Base-by-base conservation (phyloP, 768 basidiomycete species). In the Phlebiopsis gigantea region DNA sequence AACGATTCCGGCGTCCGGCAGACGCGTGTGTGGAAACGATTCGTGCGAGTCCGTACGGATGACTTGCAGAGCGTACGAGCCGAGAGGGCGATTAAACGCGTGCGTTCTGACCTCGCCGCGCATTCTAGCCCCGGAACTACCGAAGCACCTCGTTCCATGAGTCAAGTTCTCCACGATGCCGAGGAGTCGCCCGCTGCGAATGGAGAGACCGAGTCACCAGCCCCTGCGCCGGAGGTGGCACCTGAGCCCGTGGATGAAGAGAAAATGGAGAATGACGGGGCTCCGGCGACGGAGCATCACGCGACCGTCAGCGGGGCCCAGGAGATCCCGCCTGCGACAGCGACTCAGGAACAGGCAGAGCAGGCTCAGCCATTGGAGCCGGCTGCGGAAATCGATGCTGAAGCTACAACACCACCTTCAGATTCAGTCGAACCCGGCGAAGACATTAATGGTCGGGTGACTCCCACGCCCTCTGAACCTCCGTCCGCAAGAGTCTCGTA, bases 31-130 rank as follows among this genome's bases (percentile, higher is more conserved):
- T 96, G 93, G 93, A 88, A 87, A 66, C 82, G 87, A 15, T 96
- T 96, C 63, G 87, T 94, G 55, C 77, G 84, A 46, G 90, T 93
- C 7, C 80, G 93, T 55, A 87, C 84, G 2, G 93, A 95, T 65
- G 93, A 96, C 69, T 71, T 95, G 50, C 86, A 94, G 74, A 93
- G 90, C 63, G 85, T 86, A 5, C 83, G 92, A 44, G 84, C 89
- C 41, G 91, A 94, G 73, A 79, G 90, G 61, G 88, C 92, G 4
- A 88, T 94, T 72, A 92, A 93, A 74, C 84, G 90, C 26, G 89
- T 91, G 19, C 77, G 90, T 54, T 91, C 88, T 45, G 93, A 95
- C 72, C 75, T 92, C 21, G 90, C 88, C 9, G 84, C 84, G 10
- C 90, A 93, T 65, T 70, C 77, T 53, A 73, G 80, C 44, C 70